Evolutionary conservation across 176 grass and related monocot species (phyloP).

Genomic region (Zoysia japonica): DNA sequence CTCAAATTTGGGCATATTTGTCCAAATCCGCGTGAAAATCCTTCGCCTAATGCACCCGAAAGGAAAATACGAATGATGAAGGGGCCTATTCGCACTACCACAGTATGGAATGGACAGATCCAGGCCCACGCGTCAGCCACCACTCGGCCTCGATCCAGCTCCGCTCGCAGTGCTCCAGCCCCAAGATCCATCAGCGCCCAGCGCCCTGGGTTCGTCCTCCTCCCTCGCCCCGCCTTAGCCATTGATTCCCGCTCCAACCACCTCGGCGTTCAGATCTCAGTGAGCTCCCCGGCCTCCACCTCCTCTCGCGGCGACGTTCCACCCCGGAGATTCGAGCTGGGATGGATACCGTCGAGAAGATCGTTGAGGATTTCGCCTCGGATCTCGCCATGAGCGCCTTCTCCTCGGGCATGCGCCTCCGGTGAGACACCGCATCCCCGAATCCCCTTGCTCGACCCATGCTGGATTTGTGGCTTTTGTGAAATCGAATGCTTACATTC

Average conservation of each 20-base stretch:
- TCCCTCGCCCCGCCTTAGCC: constrained; percentile 10
- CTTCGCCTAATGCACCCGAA: not conserved
- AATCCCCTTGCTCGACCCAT: not conserved
- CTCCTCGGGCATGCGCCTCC: constrained; percentile 87
- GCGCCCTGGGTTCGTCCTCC: constrained; percentile 34
- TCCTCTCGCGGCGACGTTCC: constrained; percentile 23
- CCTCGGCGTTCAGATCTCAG: constrained; percentile 44
- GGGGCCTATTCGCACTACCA: constrained; percentile 30
- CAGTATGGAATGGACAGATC: not conserved
- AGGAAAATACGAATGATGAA: not conserved
- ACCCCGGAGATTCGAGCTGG: constrained; percentile 40
- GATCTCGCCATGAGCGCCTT: constrained; percentile 74
- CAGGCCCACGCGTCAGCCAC: too few relatives aligned
- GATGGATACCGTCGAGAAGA: constrained; percentile 53
- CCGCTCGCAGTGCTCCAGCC: constrained; percentile 20
- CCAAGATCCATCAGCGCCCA: constrained; percentile 43
- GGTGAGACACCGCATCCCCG: constrained; percentile 52
- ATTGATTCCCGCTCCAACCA: constrained; percentile 45
- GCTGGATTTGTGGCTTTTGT: not conserved
- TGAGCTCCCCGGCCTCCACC: constrained; percentile 22
- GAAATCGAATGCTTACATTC: not conserved
- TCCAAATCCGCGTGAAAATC: not conserved
- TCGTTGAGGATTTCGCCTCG: constrained; percentile 59
- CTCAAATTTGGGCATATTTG: not conserved
- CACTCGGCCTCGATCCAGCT: not conserved